phyloP scores from a whole-genome alignment of 257 asterid genomes.

The Solanum neorickii region DNA sequence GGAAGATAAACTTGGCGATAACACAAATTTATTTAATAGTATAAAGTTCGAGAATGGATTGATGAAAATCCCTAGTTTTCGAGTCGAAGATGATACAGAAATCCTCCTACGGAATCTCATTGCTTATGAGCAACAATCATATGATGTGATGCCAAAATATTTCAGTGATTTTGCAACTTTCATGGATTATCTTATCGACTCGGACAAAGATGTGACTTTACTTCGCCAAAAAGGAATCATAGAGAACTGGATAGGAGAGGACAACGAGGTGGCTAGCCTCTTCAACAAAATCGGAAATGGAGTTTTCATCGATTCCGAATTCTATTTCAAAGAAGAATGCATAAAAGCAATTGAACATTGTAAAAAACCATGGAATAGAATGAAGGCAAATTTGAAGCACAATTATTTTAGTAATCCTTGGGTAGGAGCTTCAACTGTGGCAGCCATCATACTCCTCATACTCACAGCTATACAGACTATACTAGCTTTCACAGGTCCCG shows the following conservation, averaged over 20 bases:
- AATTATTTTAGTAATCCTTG: not conserved
- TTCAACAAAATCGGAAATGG: not conserved
- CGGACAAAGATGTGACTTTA: not conserved
- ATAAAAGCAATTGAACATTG: not conserved
- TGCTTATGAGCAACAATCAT: conserved; percentile 9
- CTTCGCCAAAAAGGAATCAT: not conserved
- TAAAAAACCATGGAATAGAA: not conserved
- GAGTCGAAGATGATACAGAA: not conserved
- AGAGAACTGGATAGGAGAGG: not conserved
- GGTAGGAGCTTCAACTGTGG: not conserved
- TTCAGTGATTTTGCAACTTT: not conserved
- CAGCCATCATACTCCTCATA: not conserved
- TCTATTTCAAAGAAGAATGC: not conserved
- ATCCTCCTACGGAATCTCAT: conserved; percentile 3
- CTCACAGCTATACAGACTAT: not conserved
- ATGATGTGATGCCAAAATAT: not conserved
- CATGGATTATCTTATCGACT: conserved; percentile 5
- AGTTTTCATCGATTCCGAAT: not conserved
- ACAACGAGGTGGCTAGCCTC: not conserved
- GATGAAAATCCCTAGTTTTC: not conserved
- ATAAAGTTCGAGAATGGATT: not conserved
- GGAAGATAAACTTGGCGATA: not conserved
- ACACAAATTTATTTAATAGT: not conserved
- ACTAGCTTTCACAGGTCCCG: not conserved
- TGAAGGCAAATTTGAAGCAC: not conserved